These are phyloP conservation scores for Lignosus rhinocerotis DNA, from an alignment of 1,284 basidiomycete species.

Conservation along the genomic window DNA sequence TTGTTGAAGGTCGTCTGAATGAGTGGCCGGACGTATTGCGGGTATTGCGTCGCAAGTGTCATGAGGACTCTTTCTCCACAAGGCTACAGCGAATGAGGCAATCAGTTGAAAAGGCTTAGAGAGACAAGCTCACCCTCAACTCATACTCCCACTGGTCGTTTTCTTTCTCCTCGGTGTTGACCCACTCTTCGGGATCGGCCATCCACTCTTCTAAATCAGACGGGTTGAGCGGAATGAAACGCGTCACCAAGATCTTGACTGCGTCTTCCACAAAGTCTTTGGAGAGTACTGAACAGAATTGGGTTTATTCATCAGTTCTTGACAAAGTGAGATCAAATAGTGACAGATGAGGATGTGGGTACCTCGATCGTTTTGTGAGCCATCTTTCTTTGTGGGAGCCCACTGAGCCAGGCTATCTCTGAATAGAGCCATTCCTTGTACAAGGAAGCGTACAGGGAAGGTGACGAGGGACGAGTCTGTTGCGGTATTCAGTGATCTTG, in stretches of 20 bases:
- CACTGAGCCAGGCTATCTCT: slow-evolving; percentile 80
- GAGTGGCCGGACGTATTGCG: slow-evolving; percentile 72
- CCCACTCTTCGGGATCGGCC: slow-evolving; percentile 88
- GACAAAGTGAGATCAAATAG: not conserved
- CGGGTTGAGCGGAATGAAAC: slow-evolving; percentile 81
- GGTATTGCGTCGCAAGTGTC: slow-evolving; percentile 75
- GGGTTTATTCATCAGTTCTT: not conserved
- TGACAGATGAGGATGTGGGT: not conserved
- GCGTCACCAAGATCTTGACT: slow-evolving; percentile 75
- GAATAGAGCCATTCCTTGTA: slow-evolving; percentile 87
- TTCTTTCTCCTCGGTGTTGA: slow-evolving; percentile 82
- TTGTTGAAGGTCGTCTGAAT: slow-evolving; percentile 59
- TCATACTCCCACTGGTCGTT: slow-evolving; percentile 89
- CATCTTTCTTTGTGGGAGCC: slow-evolving; percentile 62
- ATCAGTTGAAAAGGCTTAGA: not conserved
- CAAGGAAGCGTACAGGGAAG: slow-evolving; percentile 78
- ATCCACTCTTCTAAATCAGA: slow-evolving; percentile 79
- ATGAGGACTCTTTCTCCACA: slow-evolving; percentile 88
- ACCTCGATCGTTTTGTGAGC: slow-evolving; percentile 61
- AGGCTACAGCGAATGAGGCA: slow-evolving; percentile 49
- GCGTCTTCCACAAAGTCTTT: slow-evolving; percentile 78
- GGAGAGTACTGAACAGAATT: slow-evolving; percentile 56
- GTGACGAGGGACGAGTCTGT: slow-evolving; percentile 52
- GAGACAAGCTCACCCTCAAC: slow-evolving; percentile 61
- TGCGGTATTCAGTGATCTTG: not conserved